Conservation (phyloP, 1,284 basidiomycete species). For the Malassezia caprae region DNA sequence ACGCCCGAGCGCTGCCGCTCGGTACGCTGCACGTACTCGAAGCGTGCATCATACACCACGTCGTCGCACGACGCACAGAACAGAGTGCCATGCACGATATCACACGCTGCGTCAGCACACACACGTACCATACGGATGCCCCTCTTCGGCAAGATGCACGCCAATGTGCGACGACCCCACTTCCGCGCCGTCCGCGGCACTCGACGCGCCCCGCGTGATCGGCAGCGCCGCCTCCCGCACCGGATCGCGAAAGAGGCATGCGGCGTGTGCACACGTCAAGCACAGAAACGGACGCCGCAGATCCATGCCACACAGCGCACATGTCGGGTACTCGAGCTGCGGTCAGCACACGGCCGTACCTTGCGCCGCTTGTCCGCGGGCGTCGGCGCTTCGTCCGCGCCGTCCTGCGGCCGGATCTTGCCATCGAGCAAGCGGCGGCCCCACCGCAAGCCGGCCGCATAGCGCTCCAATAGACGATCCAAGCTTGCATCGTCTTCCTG, state of each 20-base stretch:
- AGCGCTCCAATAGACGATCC: slow-evolving; percentile 25
- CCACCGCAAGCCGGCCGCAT: slow-evolving; percentile 34
- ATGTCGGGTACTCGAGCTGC: slow-evolving; percentile 39
- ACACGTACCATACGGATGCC: slow-evolving; percentile 16
- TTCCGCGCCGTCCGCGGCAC: slow-evolving; percentile 18
- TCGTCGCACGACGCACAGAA: slow-evolving; percentile 41
- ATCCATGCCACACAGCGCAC: slow-evolving; percentile 27
- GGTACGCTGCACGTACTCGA: slow-evolving; percentile 22
- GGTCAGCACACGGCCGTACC: background rate
- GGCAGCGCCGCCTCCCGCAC: background rate
- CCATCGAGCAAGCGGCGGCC: slow-evolving; percentile 30
- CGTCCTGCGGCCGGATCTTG: slow-evolving; percentile 22
- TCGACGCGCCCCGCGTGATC: slow-evolving; percentile 14
- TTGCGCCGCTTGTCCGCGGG: slow-evolving; percentile 1
- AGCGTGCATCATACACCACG: slow-evolving; percentile 34
- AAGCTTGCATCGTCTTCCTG: background rate
- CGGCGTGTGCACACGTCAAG: slow-evolving; percentile 34
- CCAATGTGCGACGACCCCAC: slow-evolving; percentile 20
- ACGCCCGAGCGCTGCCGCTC: slow-evolving; percentile 21
- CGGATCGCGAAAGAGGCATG: slow-evolving; percentile 30
- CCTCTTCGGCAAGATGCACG: slow-evolving; percentile 14
- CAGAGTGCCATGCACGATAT: slow-evolving; percentile 37
- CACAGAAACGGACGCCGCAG: slow-evolving; percentile 43
- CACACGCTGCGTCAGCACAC: slow-evolving; percentile 22
- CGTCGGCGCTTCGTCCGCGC: slow-evolving; percentile 19